Evolutionary conservation across 192 early-diverging fungal species (phyloP).

Genomic region (Coemansia biformis): DNA sequence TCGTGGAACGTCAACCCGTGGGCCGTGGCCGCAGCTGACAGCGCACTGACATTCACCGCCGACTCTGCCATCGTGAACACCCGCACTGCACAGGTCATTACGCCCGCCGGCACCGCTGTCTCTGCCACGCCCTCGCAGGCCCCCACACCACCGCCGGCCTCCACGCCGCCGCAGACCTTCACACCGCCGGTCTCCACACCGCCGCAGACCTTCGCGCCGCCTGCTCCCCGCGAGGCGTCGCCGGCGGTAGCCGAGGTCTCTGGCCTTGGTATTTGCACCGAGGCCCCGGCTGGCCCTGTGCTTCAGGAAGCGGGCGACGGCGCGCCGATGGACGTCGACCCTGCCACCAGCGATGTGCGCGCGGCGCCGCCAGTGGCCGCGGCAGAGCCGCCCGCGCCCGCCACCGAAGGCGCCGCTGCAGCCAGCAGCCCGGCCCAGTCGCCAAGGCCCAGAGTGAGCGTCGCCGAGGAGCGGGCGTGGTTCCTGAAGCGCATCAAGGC

Average conservation of each 20-base stretch:
- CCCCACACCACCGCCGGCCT: no score
- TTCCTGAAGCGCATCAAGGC: constrained; percentile 49
- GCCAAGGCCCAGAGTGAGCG: constrained; percentile 21
- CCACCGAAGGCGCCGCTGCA: background rate
- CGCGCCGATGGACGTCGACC: no score
- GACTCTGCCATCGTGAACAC: constrained; percentile 27
- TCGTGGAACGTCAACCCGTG: constrained; percentile 52
- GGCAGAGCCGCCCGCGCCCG: background rate
- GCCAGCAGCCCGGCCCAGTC: background rate
- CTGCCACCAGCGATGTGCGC: no score
- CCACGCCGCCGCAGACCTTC: background rate
- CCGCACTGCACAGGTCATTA: constrained; percentile 13
- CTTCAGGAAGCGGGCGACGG: no score
- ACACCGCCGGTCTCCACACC: no score
- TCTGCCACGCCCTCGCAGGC: background rate
- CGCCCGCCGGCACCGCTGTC: background rate
- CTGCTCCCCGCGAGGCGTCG: no score
- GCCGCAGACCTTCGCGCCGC: background rate
- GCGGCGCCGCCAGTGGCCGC: no score
- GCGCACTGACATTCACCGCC: constrained; percentile 29
- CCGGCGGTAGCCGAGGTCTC: no score
- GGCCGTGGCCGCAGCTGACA: constrained; percentile 6
- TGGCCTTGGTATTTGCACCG: no score
- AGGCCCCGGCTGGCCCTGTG: no score
- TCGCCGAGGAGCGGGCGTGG: constrained; percentile 40